Evolutionary conservation across 164 flowering plant species (phyloP).

Genomic region (Taxillus chinensis): DNA sequence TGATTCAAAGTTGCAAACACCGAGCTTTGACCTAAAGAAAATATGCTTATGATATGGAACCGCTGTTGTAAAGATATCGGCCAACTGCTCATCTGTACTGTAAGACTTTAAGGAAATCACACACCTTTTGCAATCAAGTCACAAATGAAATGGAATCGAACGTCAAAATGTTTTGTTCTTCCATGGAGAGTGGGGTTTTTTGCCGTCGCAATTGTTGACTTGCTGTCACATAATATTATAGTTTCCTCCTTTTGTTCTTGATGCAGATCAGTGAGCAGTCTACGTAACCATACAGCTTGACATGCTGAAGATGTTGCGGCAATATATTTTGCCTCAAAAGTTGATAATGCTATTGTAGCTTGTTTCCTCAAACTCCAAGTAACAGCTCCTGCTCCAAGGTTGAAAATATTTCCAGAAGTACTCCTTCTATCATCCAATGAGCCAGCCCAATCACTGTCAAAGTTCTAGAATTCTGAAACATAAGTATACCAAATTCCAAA

Average conservation of each 20-base stretch:
- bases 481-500: background rate
- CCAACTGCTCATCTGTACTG: background rate
- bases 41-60: background rate
- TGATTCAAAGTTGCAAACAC: background rate
- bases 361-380: background rate
- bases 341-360: background rate
- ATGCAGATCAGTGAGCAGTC: background rate
- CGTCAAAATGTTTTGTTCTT: no score
- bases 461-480: background rate
- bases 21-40: background rate
- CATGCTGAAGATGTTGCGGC: background rate
- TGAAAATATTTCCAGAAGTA: background rate
- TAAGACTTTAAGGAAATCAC: background rate
- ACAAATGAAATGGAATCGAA: background rate
- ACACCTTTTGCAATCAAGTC: background rate
- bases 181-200: background rate
- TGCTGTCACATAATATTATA: background rate
- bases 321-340: background rate
- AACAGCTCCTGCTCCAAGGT: background rate
- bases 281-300: background rate
- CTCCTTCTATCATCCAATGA: background rate
- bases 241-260: background rate
- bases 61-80: background rate
- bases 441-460: background rate
- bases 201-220: background rate